Percentiles rank a stretch among this genome's conserved stretches.
These are phyloP conservation scores for Alternaria sp. DNA, from an alignment of 2,329 filamentous ascomycete genomes.

Conservation along the genomic window DNA sequence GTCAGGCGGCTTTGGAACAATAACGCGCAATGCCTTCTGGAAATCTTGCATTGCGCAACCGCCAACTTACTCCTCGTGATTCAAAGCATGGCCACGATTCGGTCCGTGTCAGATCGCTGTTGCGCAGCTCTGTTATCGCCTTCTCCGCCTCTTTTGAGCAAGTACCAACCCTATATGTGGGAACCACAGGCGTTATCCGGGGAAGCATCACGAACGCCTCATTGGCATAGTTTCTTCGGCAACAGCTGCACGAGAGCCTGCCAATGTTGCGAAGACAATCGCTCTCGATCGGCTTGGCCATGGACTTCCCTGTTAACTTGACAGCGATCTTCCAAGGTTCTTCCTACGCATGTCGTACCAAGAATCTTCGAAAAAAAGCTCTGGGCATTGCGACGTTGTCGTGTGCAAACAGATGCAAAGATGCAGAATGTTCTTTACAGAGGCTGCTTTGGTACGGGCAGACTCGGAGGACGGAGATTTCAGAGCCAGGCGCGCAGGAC, in stretches of 20 bases:
- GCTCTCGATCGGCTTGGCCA: background rate
- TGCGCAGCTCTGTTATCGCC: background rate
- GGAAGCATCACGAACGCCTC: slow-evolving; percentile 1
- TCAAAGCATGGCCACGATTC: background rate
- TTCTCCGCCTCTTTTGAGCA: background rate
- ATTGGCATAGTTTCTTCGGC: background rate
- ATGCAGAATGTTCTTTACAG: background rate
- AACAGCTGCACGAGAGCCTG: background rate
- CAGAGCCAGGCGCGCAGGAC: background rate
- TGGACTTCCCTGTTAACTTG: background rate
- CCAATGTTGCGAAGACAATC: background rate
- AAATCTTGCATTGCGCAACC: slow-evolving; percentile 9
- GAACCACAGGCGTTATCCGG: background rate
- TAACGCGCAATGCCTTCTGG: slow-evolving; percentile 9
- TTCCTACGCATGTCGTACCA: background rate
- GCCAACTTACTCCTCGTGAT: slow-evolving; percentile 1
- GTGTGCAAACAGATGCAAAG: background rate
- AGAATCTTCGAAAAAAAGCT: background rate
- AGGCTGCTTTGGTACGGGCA: background rate
- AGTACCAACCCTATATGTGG: background rate
- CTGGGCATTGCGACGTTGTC: background rate
- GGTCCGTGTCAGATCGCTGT: background rate
- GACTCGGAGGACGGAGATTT: slow-evolving; percentile 7
- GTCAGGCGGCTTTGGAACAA: slow-evolving; percentile 18
- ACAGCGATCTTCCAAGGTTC: background rate